Percentiles rank a stretch among this genome's conserved stretches.
These are phyloP conservation scores for Gyromitra esculenta DNA, from an alignment of 2,329 filamentous ascomycete genomes.

Conservation along the genomic window DNA sequence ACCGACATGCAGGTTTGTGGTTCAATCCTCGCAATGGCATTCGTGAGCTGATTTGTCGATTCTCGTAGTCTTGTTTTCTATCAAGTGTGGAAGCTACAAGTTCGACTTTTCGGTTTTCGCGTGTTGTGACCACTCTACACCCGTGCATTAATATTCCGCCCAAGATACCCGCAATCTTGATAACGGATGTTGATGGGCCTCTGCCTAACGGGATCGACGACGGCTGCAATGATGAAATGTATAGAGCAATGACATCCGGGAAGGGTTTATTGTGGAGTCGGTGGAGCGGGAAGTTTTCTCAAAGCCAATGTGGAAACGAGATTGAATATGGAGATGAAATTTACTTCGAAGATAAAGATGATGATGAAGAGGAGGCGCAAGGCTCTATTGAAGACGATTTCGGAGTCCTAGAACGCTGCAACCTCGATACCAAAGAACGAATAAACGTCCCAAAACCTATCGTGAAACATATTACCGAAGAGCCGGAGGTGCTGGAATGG, in stretches of 20 bases:
- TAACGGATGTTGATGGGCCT: conserved; percentile 37
- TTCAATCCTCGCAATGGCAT: neutral
- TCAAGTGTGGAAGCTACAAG: neutral
- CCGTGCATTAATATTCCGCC: neutral
- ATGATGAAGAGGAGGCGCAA: conserved; percentile 3
- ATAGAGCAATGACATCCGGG: conserved; percentile 15
- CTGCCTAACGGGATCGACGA: conserved; percentile 2
- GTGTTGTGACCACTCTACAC: neutral
- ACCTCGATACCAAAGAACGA: neutral
- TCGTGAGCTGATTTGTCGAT: conserved; percentile 2
- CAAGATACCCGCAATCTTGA: conserved; percentile 28
- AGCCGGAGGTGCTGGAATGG: conserved; percentile 33
- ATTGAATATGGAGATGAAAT: conserved; percentile 16
- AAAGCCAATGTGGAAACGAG: neutral
- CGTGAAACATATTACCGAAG: neutral
- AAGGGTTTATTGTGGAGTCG: conserved; percentile 36
- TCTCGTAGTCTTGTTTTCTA: conserved; percentile 10
- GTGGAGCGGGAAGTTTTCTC: conserved; percentile 45
- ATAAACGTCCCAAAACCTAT: neutral
- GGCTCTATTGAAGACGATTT: neutral
- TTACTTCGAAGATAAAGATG: conserved; percentile 27
- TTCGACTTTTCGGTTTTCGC: neutral
- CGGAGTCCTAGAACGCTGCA: neutral
- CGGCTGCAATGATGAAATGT: conserved; percentile 2
- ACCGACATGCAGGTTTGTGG: conserved; percentile 21